phyloP scores from a whole-genome alignment of 305 asterid species.

The Solanum hybrid region DNA sequence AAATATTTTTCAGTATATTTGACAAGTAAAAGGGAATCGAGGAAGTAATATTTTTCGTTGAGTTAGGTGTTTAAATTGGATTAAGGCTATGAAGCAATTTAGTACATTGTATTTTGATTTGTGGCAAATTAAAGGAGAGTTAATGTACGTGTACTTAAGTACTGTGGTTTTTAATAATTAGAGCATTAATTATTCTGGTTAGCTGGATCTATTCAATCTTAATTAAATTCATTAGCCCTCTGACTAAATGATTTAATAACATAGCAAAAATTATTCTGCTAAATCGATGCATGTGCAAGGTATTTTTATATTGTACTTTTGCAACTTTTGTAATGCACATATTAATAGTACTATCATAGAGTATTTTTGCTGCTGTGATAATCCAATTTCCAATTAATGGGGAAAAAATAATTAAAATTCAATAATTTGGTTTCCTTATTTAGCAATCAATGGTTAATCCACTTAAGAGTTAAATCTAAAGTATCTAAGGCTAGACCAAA shows the following conservation, averaged over 20 bases:
- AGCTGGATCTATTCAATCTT: background rate
- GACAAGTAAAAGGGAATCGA: background rate
- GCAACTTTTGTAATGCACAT: background rate
- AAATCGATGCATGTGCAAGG: background rate
- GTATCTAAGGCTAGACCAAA: background rate
- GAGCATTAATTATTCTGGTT: background rate
- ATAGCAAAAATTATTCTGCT: background rate
- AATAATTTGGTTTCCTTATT: background rate
- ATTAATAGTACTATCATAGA: background rate
- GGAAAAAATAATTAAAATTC: background rate
- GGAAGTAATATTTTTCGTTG: background rate
- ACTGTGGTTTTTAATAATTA: background rate
- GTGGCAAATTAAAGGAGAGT: background rate
- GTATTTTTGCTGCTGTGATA: background rate
- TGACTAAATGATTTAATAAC: background rate
- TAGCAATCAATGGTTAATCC: background rate
- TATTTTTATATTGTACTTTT: background rate
- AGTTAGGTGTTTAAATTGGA: background rate
- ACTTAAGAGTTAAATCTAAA: background rate
- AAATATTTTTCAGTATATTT: background rate
- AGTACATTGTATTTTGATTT: background rate
- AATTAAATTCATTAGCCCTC: background rate
- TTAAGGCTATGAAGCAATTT: background rate
- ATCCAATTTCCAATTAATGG: background rate
- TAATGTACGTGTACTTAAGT: background rate